A percentile compares a stretch with the other conserved stretches of the same genome.
Evolutionary conservation across 371 early-diverging fungal species (phyloP).

Genomic region (Mortierella sp.): DNA sequence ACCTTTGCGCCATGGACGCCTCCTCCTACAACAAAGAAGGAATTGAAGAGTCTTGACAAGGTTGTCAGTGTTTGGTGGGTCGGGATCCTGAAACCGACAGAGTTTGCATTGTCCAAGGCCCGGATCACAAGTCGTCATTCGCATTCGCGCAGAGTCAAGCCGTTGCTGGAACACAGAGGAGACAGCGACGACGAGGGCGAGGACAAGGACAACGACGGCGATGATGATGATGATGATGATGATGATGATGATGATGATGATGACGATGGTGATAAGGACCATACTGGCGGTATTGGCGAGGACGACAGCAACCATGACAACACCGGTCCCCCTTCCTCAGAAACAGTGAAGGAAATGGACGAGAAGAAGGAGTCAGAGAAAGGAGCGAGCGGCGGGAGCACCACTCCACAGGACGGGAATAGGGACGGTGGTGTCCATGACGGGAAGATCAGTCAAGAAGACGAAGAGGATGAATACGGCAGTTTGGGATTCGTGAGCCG

Average conservation of each 20-base stretch:
- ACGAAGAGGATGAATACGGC: background rate
- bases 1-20: background rate
- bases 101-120: background rate
- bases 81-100: background rate
- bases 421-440: no score
- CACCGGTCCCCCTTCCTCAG: background rate
- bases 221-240: background rate
- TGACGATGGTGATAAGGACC: background rate
- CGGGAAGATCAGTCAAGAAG: background rate
- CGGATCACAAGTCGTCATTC: background rate
- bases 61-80: conserved; percentile 15
- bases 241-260: no score
- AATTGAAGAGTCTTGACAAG: background rate
- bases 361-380: background rate
- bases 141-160: background rate
- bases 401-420: background rate
- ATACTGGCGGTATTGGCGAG: no score
- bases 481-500: conserved; percentile 1
- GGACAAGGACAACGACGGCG: background rate
- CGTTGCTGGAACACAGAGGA: background rate
- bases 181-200: background rate
- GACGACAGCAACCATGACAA: background rate
- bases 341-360: background rate
- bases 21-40: background rate
- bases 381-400: background rate